A percentile compares a stretch with the other conserved stretches of the same genome.
Conservation (phyloP, 2,329 filamentous ascomycete species). For the Salinomyces thailandicus region DNA sequence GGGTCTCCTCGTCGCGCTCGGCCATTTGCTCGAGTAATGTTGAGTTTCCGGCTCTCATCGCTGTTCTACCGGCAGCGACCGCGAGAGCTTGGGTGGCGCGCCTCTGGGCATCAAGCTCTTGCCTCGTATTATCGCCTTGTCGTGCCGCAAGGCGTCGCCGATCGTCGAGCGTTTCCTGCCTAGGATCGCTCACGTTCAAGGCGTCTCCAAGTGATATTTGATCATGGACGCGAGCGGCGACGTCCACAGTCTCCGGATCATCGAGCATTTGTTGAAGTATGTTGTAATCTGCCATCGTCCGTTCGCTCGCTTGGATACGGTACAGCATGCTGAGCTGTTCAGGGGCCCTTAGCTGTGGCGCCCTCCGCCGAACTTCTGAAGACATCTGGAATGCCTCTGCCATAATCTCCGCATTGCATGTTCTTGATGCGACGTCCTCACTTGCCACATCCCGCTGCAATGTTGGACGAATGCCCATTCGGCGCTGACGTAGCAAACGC, state of each 20-base stretch:
- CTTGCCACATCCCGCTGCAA: not conserved
- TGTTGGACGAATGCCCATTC: not conserved
- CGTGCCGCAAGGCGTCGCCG: slow-evolving; percentile 14
- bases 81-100: slow-evolving; percentile 17
- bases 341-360: slow-evolving; percentile 11
- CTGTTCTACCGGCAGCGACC: slow-evolving; percentile 19
- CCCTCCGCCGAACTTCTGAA: slow-evolving; percentile 12
- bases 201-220: not conserved
- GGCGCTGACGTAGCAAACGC: slow-evolving; percentile 1
- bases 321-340: slow-evolving; percentile 20
- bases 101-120: slow-evolving; percentile 20
- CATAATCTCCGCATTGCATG: slow-evolving; percentile 18
- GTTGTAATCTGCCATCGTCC: slow-evolving; percentile 12
- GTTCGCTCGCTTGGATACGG: slow-evolving; percentile 18
- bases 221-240: slow-evolving; percentile 11
- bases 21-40: slow-evolving; percentile 18
- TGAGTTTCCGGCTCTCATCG: slow-evolving; percentile 16
- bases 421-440: not conserved
- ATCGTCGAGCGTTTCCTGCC: slow-evolving; percentile 3
- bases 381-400: slow-evolving; percentile 23
- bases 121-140: slow-evolving; percentile 19
- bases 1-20: slow-evolving; percentile 17
- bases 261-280: slow-evolving; percentile 17
- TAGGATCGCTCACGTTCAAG: not conserved
- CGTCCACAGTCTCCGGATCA: slow-evolving; percentile 9